A percentile compares a stretch with the other conserved stretches of the same genome.
phyloP scores from a whole-genome alignment of 768 basidiomycete genomes.

The Russula sp. region DNA sequence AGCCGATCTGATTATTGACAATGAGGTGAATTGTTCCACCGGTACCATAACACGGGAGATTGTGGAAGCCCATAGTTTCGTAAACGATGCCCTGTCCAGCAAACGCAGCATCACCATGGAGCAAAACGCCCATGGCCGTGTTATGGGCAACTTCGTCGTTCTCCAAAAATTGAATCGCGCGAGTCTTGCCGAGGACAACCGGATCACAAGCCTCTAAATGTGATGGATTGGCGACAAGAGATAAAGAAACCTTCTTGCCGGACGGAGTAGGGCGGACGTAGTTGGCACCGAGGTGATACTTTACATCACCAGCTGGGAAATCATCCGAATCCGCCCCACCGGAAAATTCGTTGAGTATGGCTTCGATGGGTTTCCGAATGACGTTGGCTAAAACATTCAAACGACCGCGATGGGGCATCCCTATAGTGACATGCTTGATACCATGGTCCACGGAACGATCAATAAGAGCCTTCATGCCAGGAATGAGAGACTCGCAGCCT shows the following conservation, averaged over 20 bases:
- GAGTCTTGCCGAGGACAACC: slow-evolving; percentile 98
- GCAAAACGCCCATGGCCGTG: slow-evolving; percentile 89
- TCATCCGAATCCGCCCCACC: slow-evolving; percentile 61
- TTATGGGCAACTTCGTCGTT: slow-evolving; percentile 71
- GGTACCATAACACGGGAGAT: slow-evolving; percentile 90
- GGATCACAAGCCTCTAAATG: slow-evolving; percentile 97
- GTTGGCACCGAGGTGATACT: slow-evolving; percentile 98
- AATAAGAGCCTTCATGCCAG: slow-evolving; percentile 99
- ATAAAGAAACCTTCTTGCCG: slow-evolving; percentile 95
- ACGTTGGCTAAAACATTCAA: slow-evolving; percentile 98
- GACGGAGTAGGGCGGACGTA: slow-evolving; percentile 97
- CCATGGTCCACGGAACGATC: slow-evolving; percentile 97
- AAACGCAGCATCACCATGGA: slow-evolving; percentile 98
- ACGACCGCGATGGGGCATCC: slow-evolving; percentile 99
- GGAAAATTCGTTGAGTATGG: slow-evolving; percentile 94
- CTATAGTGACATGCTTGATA: slow-evolving; percentile 92
- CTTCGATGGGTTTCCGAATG: slow-evolving; percentile 96
- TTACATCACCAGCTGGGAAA: slow-evolving; percentile 92
- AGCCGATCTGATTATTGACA: slow-evolving; percentile 98
- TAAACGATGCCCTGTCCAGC: slow-evolving; percentile 98
- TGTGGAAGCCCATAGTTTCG: slow-evolving; percentile 98
- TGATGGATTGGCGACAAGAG: slow-evolving; percentile 97
- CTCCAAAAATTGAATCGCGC: slow-evolving; percentile 93
- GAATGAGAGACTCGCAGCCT: slow-evolving; percentile 94
- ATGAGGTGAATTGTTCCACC: slow-evolving; percentile 98